Evolutionary conservation across 1,139 yeast species (phyloP).

Genomic region (Candida pseudoviswanathii): DNA sequence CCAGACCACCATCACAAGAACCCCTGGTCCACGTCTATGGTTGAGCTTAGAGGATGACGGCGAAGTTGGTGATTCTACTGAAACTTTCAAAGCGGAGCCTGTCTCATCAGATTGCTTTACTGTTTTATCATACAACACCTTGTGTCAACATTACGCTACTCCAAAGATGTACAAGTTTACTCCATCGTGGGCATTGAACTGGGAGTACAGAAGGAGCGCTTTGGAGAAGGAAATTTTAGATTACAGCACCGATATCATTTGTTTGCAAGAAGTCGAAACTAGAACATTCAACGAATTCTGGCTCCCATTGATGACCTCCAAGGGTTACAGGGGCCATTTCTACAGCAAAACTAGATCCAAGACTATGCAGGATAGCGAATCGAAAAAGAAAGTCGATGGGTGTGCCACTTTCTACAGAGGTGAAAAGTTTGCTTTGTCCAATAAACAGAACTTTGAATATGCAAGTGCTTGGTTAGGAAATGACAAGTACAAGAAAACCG

Average conservation of each 20-base stretch:
- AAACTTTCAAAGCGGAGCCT: slow-evolving; percentile 30
- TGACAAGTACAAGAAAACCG: slow-evolving; percentile 88
- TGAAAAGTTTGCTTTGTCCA: slow-evolving; percentile 67
- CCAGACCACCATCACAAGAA: slow-evolving; percentile 64
- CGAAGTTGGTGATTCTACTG: slow-evolving; percentile 49
- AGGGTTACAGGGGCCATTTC: slow-evolving; percentile 81
- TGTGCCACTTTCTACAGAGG: slow-evolving; percentile 88
- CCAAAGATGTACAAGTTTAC: slow-evolving; percentile 90
- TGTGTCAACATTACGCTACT: slow-evolving; percentile 96
- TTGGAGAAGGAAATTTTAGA: slow-evolving; percentile 71
- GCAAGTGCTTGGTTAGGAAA: slow-evolving; percentile 86
- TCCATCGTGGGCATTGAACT: slow-evolving; percentile 94
- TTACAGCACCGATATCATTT: slow-evolving; percentile 72
- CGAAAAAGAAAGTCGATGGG: slow-evolving; percentile 87
- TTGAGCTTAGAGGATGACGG: slow-evolving; percentile 76
- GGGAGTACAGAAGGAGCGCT: slow-evolving; percentile 87
- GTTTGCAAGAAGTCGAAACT: slow-evolving; percentile 95
- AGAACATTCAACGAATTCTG: slow-evolving; percentile 84
- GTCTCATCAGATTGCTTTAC: slow-evolving; percentile 53
- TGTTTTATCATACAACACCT: slow-evolving; percentile 81
- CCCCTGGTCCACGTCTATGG: slow-evolving; percentile 83
- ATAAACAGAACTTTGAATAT: slow-evolving; percentile 79
- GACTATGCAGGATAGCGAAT: slow-evolving; percentile 81
- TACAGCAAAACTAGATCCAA: slow-evolving; percentile 90
- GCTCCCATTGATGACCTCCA: slow-evolving; percentile 69